Percentiles rank a stretch among this genome's conserved stretches.
Conservation (phyloP, 2,329 filamentous ascomycete genomes). For the Diaporthe velutina region DNA sequence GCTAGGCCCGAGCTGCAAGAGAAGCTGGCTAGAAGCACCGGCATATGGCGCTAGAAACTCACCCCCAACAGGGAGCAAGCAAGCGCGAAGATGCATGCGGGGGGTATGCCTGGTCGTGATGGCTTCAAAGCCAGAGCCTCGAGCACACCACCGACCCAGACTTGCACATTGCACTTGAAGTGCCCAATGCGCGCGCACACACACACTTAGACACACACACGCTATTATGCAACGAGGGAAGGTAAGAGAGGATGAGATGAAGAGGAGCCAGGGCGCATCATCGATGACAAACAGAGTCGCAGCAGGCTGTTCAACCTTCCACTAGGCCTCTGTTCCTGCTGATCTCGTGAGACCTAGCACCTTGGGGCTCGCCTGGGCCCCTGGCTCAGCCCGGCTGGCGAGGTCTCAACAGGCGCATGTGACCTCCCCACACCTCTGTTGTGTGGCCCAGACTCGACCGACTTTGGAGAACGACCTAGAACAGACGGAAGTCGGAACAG, state of each 20-base stretch:
- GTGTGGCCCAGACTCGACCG: conserved; percentile 1
- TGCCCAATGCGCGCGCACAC: not conserved
- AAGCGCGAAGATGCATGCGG: not conserved
- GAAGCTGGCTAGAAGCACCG: conserved; percentile 31
- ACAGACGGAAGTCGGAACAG: not conserved
- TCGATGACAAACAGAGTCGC: conserved; percentile 24
- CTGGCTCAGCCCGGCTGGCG: not conserved
- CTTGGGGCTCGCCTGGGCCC: not conserved
- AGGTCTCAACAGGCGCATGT: conserved; percentile 23
- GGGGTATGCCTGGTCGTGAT: conserved; percentile 17
- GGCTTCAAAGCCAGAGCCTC: conserved; percentile 20
- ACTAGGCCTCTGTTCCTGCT: not conserved
- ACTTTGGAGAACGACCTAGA: not conserved
- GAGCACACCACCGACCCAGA: not conserved
- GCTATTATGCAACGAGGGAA: conserved; percentile 9
- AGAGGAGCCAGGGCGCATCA: not conserved
- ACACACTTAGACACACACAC: not conserved
- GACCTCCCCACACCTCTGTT: not conserved
- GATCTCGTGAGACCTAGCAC: conserved; percentile 16
- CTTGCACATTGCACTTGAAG: conserved; percentile 5
- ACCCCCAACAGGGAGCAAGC: not conserved
- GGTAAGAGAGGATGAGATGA: not conserved
- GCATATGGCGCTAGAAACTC: conserved; percentile 30
- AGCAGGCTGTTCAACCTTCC: not conserved
- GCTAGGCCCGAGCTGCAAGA: conserved; percentile 20